Evolutionary conservation across 345 rosid genomes (phyloP).

Genomic region (Sonneratia caseolaris): DNA sequence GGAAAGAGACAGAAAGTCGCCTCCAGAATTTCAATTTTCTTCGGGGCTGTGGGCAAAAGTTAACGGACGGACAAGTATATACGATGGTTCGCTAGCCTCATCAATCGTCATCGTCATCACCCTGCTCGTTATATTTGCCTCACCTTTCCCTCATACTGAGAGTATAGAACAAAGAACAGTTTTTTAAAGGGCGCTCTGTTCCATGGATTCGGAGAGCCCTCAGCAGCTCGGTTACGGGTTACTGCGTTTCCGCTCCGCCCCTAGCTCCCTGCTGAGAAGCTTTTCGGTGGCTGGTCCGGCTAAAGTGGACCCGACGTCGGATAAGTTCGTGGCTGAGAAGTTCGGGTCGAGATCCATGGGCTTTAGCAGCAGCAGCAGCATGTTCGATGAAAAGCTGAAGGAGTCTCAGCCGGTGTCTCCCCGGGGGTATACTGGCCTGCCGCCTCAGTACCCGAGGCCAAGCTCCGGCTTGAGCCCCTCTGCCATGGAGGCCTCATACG

Average conservation of each 20-base stretch:
- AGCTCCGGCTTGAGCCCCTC: conserved; percentile 30
- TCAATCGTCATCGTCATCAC: background rate
- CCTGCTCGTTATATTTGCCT: conserved; percentile 1
- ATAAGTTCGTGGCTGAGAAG: conserved; percentile 26
- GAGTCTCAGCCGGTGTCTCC: conserved; percentile 20
- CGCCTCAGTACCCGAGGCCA: conserved; percentile 75
- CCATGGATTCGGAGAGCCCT: conserved; percentile 61
- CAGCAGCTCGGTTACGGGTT: conserved; percentile 53
- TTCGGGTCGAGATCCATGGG: conserved; percentile 34
- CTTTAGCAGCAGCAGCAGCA: conserved; percentile 23
- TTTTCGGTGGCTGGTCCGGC: conserved; percentile 20
- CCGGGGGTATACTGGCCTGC: conserved; percentile 45
- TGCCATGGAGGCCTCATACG: conserved; percentile 43
- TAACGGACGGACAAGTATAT: background rate
- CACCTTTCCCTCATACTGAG: background rate
- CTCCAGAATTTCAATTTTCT: too few relatives aligned
- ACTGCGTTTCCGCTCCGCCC: conserved; percentile 80
- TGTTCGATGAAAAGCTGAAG: background rate
- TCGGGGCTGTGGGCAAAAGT: background rate
- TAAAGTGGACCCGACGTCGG: conserved; percentile 13
- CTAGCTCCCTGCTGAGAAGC: conserved; percentile 44
- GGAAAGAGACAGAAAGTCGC: background rate
- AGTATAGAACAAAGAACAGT: background rate
- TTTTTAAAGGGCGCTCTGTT: conserved; percentile 8
- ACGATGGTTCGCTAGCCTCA: conserved; percentile 8